Evolutionary conservation across 305 asterid genomes (phyloP).

Genomic region (Fraxinus baroniana): DNA sequence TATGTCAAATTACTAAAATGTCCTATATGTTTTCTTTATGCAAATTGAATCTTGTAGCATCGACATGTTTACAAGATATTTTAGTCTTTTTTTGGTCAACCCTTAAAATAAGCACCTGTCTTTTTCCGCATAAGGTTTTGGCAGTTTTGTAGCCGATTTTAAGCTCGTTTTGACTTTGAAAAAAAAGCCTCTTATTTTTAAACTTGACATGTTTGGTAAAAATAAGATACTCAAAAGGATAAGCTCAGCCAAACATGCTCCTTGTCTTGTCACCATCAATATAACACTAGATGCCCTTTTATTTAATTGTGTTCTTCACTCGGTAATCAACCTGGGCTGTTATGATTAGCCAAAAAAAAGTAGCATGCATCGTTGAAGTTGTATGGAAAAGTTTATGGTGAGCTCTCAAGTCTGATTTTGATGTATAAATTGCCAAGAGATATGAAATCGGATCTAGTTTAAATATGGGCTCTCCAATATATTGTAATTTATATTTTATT

Average conservation of each 20-base stretch:
- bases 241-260: neutral
- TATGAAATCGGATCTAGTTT: slow-evolving; percentile 2
- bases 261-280: neutral
- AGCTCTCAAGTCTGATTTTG: slow-evolving; percentile 13
- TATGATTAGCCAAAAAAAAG: neutral
- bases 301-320: neutral
- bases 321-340: neutral
- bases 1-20: neutral
- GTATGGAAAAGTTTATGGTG: slow-evolving; percentile 2
- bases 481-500: neutral
- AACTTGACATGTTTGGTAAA: neutral
- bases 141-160: neutral
- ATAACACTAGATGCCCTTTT: neutral
- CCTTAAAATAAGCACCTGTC: neutral
- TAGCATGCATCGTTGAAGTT: neutral
- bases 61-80: neutral
- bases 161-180: neutral
- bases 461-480: slow-evolving; percentile 4
- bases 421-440: neutral
- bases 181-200: neutral
- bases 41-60: neutral
- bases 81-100: neutral
- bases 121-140: neutral
- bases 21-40: neutral
- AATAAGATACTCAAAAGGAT: neutral